These are phyloP conservation scores for Pythium monospermum DNA, from an alignment of 352 stramenopile species.

Conservation along the genomic window DNA sequence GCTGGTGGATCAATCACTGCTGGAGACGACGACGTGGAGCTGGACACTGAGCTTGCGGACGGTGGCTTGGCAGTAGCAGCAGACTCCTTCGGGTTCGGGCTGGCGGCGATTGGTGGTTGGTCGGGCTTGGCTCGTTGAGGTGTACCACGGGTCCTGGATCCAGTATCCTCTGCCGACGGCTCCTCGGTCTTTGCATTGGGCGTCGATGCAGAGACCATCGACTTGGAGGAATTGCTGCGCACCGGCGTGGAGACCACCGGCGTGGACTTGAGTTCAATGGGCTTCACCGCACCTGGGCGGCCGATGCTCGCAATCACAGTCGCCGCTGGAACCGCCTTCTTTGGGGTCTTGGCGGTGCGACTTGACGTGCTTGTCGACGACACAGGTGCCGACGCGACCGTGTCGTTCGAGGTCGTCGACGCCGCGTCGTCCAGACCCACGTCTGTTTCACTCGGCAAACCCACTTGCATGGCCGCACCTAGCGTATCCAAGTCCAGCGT, in stretches of 20 bases:
- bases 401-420: constrained; percentile 15
- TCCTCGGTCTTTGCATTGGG: constrained; percentile 50
- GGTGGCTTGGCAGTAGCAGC: constrained; percentile 15
- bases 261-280: constrained; percentile 78
- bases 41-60: constrained; percentile 16
- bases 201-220: constrained; percentile 23
- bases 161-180: constrained; percentile 38
- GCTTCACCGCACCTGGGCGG: constrained; percentile 63
- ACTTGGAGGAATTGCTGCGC: constrained; percentile 36
- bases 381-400: neutral
- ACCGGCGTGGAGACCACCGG: constrained; percentile 36
- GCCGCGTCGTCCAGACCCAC: constrained; percentile 54
- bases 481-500: constrained; percentile 91
- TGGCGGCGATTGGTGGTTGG: constrained; percentile 20
- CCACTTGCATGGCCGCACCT: constrained; percentile 65
- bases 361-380: constrained; percentile 3
- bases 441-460: constrained; percentile 64
- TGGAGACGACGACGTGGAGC: constrained; percentile 19
- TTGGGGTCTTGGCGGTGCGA: constrained; percentile 52
- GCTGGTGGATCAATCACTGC: constrained; percentile 13
- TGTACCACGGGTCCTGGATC: constrained; percentile 40
- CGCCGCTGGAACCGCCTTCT: constrained; percentile 55
- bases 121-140: constrained; percentile 44
- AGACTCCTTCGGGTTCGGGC: constrained; percentile 32
- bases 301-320: constrained; percentile 65